Conservation (phyloP, 139 green algal genomes). For the Picochlorum sp. region DNA sequence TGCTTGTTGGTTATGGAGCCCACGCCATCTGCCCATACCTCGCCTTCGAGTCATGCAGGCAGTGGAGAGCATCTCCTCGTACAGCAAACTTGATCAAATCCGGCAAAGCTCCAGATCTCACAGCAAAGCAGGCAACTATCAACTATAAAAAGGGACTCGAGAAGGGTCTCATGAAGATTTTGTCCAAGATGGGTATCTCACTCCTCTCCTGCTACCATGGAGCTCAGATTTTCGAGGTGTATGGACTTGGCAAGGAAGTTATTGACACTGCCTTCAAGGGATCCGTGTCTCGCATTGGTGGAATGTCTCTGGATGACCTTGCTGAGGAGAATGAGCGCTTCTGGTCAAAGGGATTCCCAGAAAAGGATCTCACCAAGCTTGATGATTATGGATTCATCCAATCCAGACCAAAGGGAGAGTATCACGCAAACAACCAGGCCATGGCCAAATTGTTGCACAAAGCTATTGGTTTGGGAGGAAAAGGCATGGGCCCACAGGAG, state of each 20-base stretch:
- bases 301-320: conserved; percentile 87
- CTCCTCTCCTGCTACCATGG: conserved; percentile 92
- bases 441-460: conserved; percentile 99
- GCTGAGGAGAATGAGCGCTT: conserved; percentile 82
- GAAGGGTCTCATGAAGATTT: conserved; percentile 97
- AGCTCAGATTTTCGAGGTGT: conserved; percentile 98
- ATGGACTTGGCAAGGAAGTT: conserved; percentile 87
- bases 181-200: conserved; percentile 99
- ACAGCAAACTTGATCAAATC: conserved; percentile 80
- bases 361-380: conserved; percentile 86
- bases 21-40: conserved; percentile 96
- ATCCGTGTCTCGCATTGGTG: conserved; percentile 91
- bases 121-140: conserved; percentile 65
- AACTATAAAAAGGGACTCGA: conserved; percentile 92
- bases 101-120: conserved; percentile 79
- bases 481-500: conserved; percentile 30
- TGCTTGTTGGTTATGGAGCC: conserved; percentile 92
- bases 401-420: conserved; percentile 77
- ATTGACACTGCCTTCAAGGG: conserved; percentile 73
- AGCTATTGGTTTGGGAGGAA: conserved; percentile 77
- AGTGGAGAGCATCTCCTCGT: conserved; percentile 79
- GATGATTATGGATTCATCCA: conserved; percentile 97
- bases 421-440: conserved; percentile 96
- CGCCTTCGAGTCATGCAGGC: conserved; percentile 86
- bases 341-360: conserved; percentile 86